phyloP scores from a whole-genome alignment of 2,329 filamentous ascomycete genomes.

The Ceratocystis harringtonii region DNA sequence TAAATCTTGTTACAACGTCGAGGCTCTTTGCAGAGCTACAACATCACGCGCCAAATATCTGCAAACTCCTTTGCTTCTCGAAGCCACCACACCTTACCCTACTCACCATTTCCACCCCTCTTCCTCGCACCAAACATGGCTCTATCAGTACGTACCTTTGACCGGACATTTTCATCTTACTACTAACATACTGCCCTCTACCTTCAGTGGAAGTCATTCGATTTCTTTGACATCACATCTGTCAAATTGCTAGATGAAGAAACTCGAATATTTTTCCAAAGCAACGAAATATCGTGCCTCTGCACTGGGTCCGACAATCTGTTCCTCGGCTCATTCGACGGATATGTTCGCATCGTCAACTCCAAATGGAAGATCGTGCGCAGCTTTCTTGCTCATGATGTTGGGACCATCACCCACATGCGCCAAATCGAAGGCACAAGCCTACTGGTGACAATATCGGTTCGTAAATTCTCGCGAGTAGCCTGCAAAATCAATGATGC shows the following conservation, averaged over 20 bases:
- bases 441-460: slow-evolving; percentile 66
- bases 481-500: too few species aligned
- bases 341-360: slow-evolving; percentile 74
- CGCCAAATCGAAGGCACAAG: slow-evolving; percentile 80
- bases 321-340: slow-evolving; percentile 75
- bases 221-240: slow-evolving; percentile 93
- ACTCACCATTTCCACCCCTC: background rate
- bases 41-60: background rate
- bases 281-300: slow-evolving; percentile 67
- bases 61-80: too few species aligned
- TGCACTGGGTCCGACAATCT: slow-evolving; percentile 79
- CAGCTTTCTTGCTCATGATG: slow-evolving; percentile 75
- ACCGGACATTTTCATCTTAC: background rate
- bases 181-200: slow-evolving; percentile 1
- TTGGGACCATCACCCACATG: slow-evolving; percentile 73
- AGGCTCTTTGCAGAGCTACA: background rate
- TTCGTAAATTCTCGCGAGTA: slow-evolving; percentile 20
- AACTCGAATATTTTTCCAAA: slow-evolving; percentile 62
- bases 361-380: slow-evolving; percentile 74
- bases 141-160: slow-evolving; percentile 12
- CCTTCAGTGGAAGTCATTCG: slow-evolving; percentile 88
- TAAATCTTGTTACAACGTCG: background rate
- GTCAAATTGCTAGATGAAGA: slow-evolving; percentile 69
- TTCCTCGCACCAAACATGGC: slow-evolving; percentile 9
- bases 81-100: too few species aligned